Base-by-base conservation (phyloP, 768 basidiomycete genomes). In the Hericium rajendrae region DNA sequence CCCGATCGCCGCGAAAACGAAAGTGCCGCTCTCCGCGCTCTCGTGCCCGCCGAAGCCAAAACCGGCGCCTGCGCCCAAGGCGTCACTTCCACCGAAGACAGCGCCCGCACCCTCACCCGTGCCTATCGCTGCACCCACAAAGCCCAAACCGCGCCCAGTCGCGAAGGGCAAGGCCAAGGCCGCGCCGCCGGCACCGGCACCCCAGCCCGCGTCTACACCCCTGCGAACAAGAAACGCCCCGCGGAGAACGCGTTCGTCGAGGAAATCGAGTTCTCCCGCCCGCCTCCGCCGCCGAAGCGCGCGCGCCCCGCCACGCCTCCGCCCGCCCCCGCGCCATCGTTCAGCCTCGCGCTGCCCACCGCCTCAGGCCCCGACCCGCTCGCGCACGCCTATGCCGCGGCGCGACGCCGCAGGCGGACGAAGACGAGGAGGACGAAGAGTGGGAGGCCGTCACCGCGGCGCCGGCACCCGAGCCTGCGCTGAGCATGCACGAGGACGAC, bases 381-480 rank as follows among this genome's bases (percentile, higher is more conserved):
- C 32, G 60, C 62, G 10, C 55, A 38, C 60, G 60, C 69, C 40
- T 52, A 65, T 51, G 38, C 66, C 37, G 26, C 62, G n/a, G n/a
- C 16, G 43, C 61, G 15, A 5, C 52, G 1, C 38, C 59, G 0
- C 70, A 69, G 53, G 69, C 71, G 6, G 72, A 73, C 3, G 58
- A 57, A 4, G 75, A 76, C 18, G 70, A 77, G 4, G 82, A 82
- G 41, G 75, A 78, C 16, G 84, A 81, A 82, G 80, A 83, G 56
- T 69, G 72, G 48, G 75, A 81, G 39, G 60, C 67, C 15, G 60
- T 56, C 20, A 61, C 68, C 32, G 57, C 68, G 4, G 62, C 56
- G 2, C 59, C 63, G 18, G 13, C 59, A n/a, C 18, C 56, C 22
- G 65, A 24, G 67, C 61, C 16, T 64, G 56, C 38, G 61, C 55